These are phyloP conservation scores for Fraxinus floribunda DNA, from an alignment of 305 asterid species.

Conservation along the genomic window DNA sequence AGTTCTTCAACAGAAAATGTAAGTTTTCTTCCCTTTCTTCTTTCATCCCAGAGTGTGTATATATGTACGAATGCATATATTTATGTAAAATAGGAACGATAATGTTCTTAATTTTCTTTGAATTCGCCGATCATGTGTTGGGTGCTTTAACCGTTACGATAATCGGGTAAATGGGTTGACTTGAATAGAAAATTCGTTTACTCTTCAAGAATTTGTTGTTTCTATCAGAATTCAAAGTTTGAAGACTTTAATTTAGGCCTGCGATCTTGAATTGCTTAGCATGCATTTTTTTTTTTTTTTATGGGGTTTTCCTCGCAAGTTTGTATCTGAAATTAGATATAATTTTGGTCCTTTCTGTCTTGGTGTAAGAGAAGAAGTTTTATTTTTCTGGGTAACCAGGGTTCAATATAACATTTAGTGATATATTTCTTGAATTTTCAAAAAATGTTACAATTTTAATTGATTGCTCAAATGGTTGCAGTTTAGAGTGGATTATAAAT, in stretches of 20 bases:
- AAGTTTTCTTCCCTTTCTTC: neutral
- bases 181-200: neutral
- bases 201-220: neutral
- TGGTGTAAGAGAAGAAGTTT: neutral
- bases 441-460: neutral
- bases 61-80: neutral
- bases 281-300: no score
- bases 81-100: neutral
- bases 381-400: neutral
- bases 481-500: neutral
- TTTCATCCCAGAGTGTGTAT: neutral
- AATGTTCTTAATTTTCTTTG: neutral
- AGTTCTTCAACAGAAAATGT: neutral
- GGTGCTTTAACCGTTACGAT: neutral
- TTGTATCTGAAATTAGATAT: neutral
- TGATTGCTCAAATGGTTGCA: neutral
- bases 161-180: neutral
- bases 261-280: no score
- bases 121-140: neutral
- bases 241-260: neutral
- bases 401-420: neutral
- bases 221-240: neutral
- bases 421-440: no score
- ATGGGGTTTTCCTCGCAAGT: neutral
- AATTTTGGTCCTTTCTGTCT: neutral